Evolutionary conservation across 2,329 filamentous ascomycete species (phyloP), one percentile per base, ranked within the genome.

Genomic region (Hypoxylon sp.): DNA sequence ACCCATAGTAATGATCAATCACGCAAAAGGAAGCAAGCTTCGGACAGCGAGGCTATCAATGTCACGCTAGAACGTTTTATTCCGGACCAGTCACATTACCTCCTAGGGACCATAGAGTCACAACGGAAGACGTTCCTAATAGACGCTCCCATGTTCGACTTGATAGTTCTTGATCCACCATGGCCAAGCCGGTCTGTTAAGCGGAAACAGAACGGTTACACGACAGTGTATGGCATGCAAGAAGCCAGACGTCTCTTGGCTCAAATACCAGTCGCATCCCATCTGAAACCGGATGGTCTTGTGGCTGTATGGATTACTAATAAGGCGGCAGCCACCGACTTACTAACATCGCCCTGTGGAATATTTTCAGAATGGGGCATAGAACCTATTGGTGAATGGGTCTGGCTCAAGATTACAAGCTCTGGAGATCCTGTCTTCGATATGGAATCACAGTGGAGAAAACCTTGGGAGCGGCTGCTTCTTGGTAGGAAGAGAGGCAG

Each of bases 251-350:
- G 74, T 1, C 81, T 91, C 1, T 81, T 91, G n/a, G 79, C 79
- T 2, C 80, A 80, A 10, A 81, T 91, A 27, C 88, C 88, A n/a
- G 70, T 93, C 1, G 79, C 86, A 13, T 78, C 83, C 1, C 84
- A 86, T 50, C 82, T 93, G 21, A 80, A 82, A 10, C 72, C 80
- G 0, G 80, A 84, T 29, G 89, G 88, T 13, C 78, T 93, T 0
- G 86, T 94, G 0, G 92, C 87, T 17, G 80, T 95, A 19, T 95
- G 92, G 92, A 85, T 94, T 62, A 95, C 93, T 54, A 95, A 95
- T 79, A 92, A 90, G 69, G 79, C 85, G 1, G 82, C 87, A 21
- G 82, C 89, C 2, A 79, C 87, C 21, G 84, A 88, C 4, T 79
- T 93, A 11, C 76, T 89, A 58, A 83, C 80, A 0, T 82, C 83